These are phyloP conservation scores for Thalassiosira hispida DNA, from an alignment of 352 stramenopile species.

Conservation along the genomic window DNA sequence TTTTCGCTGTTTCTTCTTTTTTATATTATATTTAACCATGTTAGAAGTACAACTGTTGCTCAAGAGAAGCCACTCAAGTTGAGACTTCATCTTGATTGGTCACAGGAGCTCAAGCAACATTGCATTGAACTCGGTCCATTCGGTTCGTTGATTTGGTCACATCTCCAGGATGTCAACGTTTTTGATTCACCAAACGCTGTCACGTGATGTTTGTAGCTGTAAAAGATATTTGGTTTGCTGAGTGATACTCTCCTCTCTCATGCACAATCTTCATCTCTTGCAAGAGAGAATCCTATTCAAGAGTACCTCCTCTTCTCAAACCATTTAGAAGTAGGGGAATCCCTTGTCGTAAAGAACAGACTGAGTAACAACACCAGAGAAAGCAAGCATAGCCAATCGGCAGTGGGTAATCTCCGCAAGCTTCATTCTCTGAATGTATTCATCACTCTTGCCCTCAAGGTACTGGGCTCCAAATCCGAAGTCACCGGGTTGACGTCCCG, in stretches of 20 bases:
- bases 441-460: slow-evolving; percentile 77
- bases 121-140: background rate
- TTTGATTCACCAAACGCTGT: background rate
- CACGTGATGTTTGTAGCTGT: background rate
- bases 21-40: slow-evolving; percentile 18
- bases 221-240: background rate
- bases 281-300: background rate
- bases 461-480: slow-evolving; percentile 83
- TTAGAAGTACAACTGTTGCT: slow-evolving; percentile 12
- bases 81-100: background rate
- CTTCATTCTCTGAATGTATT: slow-evolving; percentile 74
- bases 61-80: background rate
- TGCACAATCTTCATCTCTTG: background rate
- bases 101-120: background rate
- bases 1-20: slow-evolving; percentile 32
- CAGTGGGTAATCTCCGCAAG: slow-evolving; percentile 87
- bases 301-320: background rate
- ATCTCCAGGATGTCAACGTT: background rate
- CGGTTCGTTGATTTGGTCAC: background rate
- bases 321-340: slow-evolving; percentile 81
- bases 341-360: slow-evolving; percentile 82
- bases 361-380: slow-evolving; percentile 88
- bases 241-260: background rate
- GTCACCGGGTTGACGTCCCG: slow-evolving; percentile 84
- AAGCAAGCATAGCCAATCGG: slow-evolving; percentile 87